phyloP scores from a whole-genome alignment of 192 early-diverging fungal species.

The Blastocladiella britannica region DNA sequence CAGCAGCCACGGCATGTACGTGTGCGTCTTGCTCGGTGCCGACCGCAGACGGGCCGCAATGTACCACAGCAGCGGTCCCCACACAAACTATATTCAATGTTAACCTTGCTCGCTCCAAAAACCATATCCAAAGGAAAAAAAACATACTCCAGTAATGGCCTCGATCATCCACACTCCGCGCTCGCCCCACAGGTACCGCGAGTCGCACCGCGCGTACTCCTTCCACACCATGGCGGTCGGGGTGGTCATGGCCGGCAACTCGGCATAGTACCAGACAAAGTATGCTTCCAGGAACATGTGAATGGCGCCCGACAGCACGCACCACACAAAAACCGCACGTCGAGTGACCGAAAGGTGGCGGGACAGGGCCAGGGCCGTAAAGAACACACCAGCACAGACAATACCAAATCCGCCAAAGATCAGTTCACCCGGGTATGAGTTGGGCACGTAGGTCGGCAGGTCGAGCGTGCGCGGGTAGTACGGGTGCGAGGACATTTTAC shows the following conservation, averaged over 20 bases:
- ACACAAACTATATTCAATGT: conserved; percentile 12
- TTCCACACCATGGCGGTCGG: conserved; percentile 66
- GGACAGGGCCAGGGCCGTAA: background rate
- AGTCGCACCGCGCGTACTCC: conserved; percentile 76
- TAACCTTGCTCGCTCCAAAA: background rate
- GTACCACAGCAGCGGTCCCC: conserved; percentile 20
- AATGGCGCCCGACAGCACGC: conserved; percentile 54
- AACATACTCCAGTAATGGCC: conserved; percentile 54
- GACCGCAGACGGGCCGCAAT: conserved; percentile 13
- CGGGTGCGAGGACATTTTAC: conserved; percentile 8
- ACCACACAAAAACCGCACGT: conserved; percentile 55
- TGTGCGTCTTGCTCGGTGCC: conserved; percentile 8
- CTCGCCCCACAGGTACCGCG: conserved; percentile 67
- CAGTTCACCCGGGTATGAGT: conserved; percentile 3
- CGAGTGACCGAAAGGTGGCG: conserved; percentile 5
- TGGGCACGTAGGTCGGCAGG: conserved; percentile 11
- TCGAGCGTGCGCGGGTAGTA: conserved; percentile 15
- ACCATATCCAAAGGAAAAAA: background rate
- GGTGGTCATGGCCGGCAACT: conserved; percentile 39
- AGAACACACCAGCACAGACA: conserved; percentile 1
- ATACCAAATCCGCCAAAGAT: conserved; percentile 4
- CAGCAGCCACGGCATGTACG: conserved; percentile 29
- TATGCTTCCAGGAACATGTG: conserved; percentile 74
- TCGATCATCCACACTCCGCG: conserved; percentile 70
- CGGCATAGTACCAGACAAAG: conserved; percentile 45